phyloP scores from a whole-genome alignment of 2,329 filamentous ascomycete species.

The Pseudogymnoascus verrucosus region DNA sequence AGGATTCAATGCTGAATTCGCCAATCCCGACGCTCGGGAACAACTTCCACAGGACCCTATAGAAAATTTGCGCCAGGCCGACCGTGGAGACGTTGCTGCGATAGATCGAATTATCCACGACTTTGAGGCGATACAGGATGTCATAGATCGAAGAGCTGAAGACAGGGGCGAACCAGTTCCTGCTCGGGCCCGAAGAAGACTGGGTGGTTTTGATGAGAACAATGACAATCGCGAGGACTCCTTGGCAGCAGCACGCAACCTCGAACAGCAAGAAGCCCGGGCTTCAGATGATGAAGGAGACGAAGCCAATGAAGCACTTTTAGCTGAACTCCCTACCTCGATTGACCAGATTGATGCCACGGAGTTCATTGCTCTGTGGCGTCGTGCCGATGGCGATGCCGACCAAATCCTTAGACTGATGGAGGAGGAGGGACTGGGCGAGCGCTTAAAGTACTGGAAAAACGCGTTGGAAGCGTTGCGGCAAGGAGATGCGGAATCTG shows the following conservation, averaged over 20 bases:
- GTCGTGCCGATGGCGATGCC: constrained; percentile 51
- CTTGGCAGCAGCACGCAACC: background rate
- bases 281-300: background rate
- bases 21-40: constrained; percentile 33
- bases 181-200: constrained; percentile 19
- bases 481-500: background rate
- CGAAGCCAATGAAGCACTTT: constrained; percentile 6
- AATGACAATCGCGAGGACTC: constrained; percentile 11
- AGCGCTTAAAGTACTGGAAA: constrained; percentile 52
- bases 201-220: constrained; percentile 15
- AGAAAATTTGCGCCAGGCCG: constrained; percentile 11
- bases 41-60: constrained; percentile 15
- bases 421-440: constrained; percentile 49
- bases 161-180: constrained; percentile 19
- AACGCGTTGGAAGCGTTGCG: constrained; percentile 37
- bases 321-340: constrained; percentile 19
- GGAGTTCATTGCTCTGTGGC: constrained; percentile 46
- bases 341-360: constrained; percentile 19
- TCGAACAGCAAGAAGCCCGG: background rate
- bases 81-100: constrained; percentile 5
- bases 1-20: constrained; percentile 46
- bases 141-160: background rate
- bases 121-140: constrained; percentile 7
- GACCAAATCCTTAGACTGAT: constrained; percentile 53
- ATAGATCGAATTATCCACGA: constrained; percentile 14